A percentile compares a stretch with the other conserved stretches of the same genome.
phyloP scores from a whole-genome alignment of 306 rosid species.

The Cucumis hystrix region DNA sequence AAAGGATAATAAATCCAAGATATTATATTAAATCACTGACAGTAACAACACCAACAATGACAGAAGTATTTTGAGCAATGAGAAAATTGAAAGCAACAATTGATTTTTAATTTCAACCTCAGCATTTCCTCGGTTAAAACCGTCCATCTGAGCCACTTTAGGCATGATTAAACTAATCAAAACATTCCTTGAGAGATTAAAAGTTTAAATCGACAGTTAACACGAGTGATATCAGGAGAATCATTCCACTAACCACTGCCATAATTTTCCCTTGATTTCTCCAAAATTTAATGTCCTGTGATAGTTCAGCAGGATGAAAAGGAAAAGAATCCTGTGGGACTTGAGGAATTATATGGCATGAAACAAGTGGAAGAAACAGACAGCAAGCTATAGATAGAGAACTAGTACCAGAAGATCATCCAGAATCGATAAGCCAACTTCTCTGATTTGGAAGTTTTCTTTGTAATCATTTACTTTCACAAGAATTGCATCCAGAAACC shows the following conservation, averaged over 20 bases:
- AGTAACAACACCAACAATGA: too few species aligned
- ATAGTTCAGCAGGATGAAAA: neutral
- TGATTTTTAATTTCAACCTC: neutral
- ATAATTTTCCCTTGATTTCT: neutral
- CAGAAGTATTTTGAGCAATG: too few species aligned
- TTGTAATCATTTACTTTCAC: conserved; percentile 5
- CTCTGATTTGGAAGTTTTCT: neutral
- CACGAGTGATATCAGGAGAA: too few species aligned
- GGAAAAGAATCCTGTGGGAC: neutral
- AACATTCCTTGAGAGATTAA: neutral
- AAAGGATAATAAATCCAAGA: too few species aligned
- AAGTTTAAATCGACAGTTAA: neutral
- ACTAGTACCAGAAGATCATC: neutral
- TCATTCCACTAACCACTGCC: neutral
- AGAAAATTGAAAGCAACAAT: neutral
- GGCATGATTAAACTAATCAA: neutral
- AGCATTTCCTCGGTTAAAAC: neutral
- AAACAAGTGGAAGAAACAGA: neutral
- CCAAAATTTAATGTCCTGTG: neutral
- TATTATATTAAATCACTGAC: too few species aligned
- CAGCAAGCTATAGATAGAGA: neutral
- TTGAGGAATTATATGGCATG: neutral
- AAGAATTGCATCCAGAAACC: conserved; percentile 7
- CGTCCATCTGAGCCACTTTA: neutral
- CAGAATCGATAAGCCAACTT: neutral